Percentiles rank a stretch among this genome's conserved stretches.
Evolutionary conservation across 2,329 filamentous ascomycete species (phyloP).

Genomic region (Botrytis pseudocinerea): DNA sequence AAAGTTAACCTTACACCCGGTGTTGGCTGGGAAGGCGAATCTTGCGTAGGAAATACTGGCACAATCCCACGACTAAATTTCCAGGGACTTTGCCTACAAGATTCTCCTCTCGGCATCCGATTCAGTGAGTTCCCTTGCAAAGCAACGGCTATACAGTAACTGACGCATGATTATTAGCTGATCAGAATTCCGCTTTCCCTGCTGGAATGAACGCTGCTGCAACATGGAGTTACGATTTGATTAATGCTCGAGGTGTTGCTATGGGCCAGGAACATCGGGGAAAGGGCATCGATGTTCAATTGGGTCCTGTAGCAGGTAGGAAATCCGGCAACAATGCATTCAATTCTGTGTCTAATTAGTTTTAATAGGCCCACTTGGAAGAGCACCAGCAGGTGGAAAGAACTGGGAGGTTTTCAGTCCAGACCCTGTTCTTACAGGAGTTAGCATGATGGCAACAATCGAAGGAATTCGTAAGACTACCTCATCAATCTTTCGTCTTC

Average conservation of each 20-base stretch:
- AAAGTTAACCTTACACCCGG: slow-evolving; percentile 95
- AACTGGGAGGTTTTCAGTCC: slow-evolving; percentile 69
- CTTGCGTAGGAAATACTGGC: slow-evolving; percentile 41
- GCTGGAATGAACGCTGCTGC: slow-evolving; percentile 74
- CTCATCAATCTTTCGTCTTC: neutral
- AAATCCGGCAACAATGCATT: neutral
- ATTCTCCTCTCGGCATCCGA: slow-evolving; percentile 43
- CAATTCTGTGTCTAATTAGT: too few species aligned
- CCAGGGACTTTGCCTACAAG: slow-evolving; percentile 39
- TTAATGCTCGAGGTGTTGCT: slow-evolving; percentile 66
- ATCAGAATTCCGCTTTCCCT: slow-evolving; percentile 75
- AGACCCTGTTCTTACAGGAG: slow-evolving; percentile 74
- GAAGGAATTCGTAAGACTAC: slow-evolving; percentile 58
- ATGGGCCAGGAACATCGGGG: slow-evolving; percentile 70
- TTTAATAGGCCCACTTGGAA: slow-evolving; percentile 55
- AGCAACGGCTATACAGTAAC: slow-evolving; percentile 47
- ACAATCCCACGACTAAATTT: slow-evolving; percentile 39
- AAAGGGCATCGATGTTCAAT: slow-evolving; percentile 71
- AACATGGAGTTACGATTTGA: slow-evolving; percentile 71
- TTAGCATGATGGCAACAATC: slow-evolving; percentile 70
- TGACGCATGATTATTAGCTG: slow-evolving; percentile 45
- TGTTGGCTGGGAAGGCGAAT: slow-evolving; percentile 47
- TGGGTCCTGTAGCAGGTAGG: slow-evolving; percentile 68
- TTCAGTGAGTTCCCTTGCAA: slow-evolving; percentile 40
- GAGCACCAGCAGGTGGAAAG: slow-evolving; percentile 66